A percentile compares a stretch with the other conserved stretches of the same genome.
phyloP scores from a whole-genome alignment of 305 asterid species.

The Coffea humblotiana region DNA sequence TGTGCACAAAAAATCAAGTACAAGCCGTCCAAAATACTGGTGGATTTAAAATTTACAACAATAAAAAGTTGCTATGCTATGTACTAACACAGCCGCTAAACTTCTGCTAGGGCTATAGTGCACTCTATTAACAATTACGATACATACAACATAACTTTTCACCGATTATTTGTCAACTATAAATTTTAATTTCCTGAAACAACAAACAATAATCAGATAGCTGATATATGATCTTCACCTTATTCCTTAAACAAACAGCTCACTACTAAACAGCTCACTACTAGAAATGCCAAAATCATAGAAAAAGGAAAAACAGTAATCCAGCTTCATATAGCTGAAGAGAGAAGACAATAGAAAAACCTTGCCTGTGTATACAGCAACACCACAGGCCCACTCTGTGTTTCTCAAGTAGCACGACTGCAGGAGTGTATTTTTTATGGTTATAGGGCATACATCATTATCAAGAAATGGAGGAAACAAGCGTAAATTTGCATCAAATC shows the following conservation, averaged over 20 bases:
- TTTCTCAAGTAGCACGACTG: slow-evolving; percentile 97
- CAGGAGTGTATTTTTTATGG: slow-evolving; percentile 84
- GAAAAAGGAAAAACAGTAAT: too few species aligned
- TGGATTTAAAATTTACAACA: background rate
- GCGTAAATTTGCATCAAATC: slow-evolving; percentile 95
- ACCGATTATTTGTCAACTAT: background rate
- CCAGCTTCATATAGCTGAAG: background rate
- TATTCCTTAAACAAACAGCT: background rate
- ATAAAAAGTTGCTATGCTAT: background rate
- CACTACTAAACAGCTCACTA: background rate
- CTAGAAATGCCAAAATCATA: background rate
- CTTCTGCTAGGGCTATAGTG: too few species aligned
- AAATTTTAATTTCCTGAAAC: background rate
- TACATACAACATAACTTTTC: background rate
- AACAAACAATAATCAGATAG: background rate
- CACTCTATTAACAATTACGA: too few species aligned
- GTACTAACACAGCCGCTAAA: too few species aligned
- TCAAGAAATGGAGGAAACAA: slow-evolving; percentile 97
- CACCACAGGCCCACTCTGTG: slow-evolving; percentile 99
- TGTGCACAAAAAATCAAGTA: background rate
- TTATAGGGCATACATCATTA: slow-evolving; percentile 89
- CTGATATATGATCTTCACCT: background rate
- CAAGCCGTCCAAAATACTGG: background rate
- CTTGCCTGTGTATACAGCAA: slow-evolving; percentile 96
- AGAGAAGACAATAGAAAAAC: background rate